These are phyloP conservation scores for Penicillium cinerascens DNA, from an alignment of 495 filamentous ascomycete species.

Conservation along the genomic window DNA sequence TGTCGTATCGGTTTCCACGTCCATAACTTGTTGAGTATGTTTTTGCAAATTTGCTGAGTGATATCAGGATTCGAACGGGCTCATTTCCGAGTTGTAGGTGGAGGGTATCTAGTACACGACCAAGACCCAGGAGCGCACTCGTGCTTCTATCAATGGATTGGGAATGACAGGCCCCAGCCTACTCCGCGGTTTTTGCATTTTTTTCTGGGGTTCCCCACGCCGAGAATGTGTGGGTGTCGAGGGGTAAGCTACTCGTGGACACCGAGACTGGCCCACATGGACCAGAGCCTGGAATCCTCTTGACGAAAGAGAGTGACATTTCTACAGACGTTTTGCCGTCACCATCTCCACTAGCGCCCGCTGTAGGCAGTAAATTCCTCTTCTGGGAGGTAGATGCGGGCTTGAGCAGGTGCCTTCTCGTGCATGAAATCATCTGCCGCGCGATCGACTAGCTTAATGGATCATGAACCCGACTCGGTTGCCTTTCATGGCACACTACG, in stretches of 20 bases:
- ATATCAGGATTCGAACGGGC: background rate
- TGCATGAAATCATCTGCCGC: conserved; percentile 10
- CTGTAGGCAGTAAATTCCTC: conserved; percentile 13
- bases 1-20: conserved; percentile 27
- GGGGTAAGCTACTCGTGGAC: conserved; percentile 4
- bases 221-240: conserved; percentile 14
- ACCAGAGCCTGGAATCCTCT: conserved; percentile 2
- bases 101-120: background rate
- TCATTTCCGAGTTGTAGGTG: conserved; percentile 10
- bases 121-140: background rate
- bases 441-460: background rate
- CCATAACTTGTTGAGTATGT: conserved; percentile 20
- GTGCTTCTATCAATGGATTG: background rate
- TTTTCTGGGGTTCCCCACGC: conserved; percentile 21
- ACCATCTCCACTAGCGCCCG: conserved; percentile 7
- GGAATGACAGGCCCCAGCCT: background rate
- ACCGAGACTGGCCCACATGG: conserved; percentile 16
- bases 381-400: conserved; percentile 23
- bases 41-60: background rate
- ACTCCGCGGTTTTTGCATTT: background rate
- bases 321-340: background rate
- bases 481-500: background rate
- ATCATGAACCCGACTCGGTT: conserved; percentile 1
- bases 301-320: conserved; percentile 3
- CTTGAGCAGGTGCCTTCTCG: background rate